A percentile compares a stretch with the other conserved stretches of the same genome.
These are phyloP conservation scores for Nakaseomyces delphensis DNA, from an alignment of 1,139 yeast genomes.

Conservation along the genomic window DNA sequence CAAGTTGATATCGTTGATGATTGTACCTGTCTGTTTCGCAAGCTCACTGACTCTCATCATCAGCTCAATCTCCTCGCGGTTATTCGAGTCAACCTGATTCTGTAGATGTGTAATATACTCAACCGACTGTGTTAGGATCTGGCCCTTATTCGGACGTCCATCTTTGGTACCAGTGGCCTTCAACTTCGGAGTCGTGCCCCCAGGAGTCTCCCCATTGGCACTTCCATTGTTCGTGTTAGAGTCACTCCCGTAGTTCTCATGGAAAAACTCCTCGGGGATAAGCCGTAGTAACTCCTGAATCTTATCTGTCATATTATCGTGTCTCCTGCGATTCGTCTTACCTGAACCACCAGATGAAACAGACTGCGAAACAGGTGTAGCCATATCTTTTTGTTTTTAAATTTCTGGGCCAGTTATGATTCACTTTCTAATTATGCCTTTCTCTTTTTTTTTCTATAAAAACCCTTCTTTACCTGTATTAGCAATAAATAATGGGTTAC, in stretches of 20 bases:
- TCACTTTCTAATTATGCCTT: too few relatives aligned
- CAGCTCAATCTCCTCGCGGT: conserved; percentile 69
- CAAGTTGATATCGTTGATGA: conserved; percentile 37
- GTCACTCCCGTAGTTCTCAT: conserved; percentile 23
- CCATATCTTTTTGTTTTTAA: not conserved
- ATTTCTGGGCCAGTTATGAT: too few relatives aligned
- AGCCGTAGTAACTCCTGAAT: conserved; percentile 70
- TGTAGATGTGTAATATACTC: conserved; percentile 74
- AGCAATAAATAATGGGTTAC: too few relatives aligned
- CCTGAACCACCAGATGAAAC: conserved; percentile 15
- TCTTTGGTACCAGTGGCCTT: conserved; percentile 44
- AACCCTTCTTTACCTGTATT: too few relatives aligned
- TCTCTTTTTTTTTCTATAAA: not conserved
- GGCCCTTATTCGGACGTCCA: conserved; percentile 91
- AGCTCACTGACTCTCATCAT: conserved; percentile 51
- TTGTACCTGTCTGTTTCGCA: conserved; percentile 33
- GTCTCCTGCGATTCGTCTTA: conserved; percentile 40
- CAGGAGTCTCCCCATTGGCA: conserved; percentile 60
- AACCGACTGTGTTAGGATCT: conserved; percentile 73
- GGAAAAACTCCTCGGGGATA: conserved; percentile 57
- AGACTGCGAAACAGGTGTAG: conserved; percentile 16
- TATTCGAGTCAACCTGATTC: conserved; percentile 64
- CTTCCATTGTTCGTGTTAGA: conserved; percentile 10
- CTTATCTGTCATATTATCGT: conserved; percentile 84
- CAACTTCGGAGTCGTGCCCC: conserved; percentile 57